Percentiles rank a stretch among this genome's conserved stretches.
These are phyloP conservation scores for Fusarium penzigii DNA, from an alignment of 2,329 filamentous ascomycete genomes.

Conservation along the genomic window DNA sequence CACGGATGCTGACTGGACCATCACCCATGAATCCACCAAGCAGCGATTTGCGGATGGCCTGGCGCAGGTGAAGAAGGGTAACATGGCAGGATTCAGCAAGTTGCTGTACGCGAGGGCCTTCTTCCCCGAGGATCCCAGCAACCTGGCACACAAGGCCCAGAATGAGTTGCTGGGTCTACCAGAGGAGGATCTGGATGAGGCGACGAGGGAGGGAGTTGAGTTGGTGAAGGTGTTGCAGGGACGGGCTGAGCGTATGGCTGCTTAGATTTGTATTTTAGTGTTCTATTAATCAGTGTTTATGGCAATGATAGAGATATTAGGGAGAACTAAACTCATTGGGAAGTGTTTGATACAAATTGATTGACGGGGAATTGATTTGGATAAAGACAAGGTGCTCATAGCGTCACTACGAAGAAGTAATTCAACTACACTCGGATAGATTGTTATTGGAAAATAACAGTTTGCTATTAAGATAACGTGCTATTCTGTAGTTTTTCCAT, in stretches of 20 bases:
- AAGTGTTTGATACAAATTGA: too few species aligned
- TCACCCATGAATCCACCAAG: constrained; percentile 46
- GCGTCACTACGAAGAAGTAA: too few species aligned
- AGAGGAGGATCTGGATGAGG: constrained; percentile 55
- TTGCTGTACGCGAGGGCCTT: constrained; percentile 56
- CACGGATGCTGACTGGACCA: constrained; percentile 58
- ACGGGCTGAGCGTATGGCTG: constrained; percentile 17
- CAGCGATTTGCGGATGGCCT: constrained; percentile 49
- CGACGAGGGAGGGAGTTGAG: constrained; percentile 48
- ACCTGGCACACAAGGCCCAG: constrained; percentile 39
- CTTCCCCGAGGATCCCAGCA: constrained; percentile 31
- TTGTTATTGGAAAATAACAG: too few species aligned
- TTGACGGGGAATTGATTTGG: too few species aligned
- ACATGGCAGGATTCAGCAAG: constrained; percentile 44
- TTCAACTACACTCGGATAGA: too few species aligned
- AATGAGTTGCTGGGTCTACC: constrained; percentile 56
- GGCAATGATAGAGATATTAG: too few species aligned
- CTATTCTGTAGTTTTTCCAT: too few species aligned
- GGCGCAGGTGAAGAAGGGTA: constrained; percentile 42
- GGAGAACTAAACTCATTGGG: too few species aligned
- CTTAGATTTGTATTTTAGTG: background rate
- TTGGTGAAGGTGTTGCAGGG: constrained; percentile 34
- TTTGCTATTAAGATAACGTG: too few species aligned
- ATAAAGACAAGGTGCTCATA: too few species aligned
- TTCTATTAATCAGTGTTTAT: too few species aligned